These are phyloP conservation scores for Lunularia cruciata DNA, from an alignment of 225 moss, liverwort and hornwort genomes.

Conservation along the genomic window DNA sequence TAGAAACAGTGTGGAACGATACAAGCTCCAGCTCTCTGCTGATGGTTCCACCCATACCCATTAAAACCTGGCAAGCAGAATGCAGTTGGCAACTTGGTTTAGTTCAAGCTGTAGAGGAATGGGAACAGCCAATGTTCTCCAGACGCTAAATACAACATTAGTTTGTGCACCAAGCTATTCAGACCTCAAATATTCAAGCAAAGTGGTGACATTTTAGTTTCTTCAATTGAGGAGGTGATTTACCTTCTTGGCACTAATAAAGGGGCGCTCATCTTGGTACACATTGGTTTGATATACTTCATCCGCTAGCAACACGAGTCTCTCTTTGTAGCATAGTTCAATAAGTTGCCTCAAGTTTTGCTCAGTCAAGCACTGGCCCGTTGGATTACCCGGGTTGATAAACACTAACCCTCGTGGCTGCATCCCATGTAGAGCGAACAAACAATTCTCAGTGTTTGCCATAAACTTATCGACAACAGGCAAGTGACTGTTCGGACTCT, in stretches of 20 bases:
- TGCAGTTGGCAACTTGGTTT: too few relatives aligned
- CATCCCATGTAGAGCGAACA: too few relatives aligned
- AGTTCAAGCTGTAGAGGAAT: too few relatives aligned
- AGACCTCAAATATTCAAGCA: too few relatives aligned
- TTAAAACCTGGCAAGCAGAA: conserved; percentile 52
- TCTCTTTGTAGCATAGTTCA: conserved; percentile 68
- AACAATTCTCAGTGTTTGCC: too few relatives aligned
- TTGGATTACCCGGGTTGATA: conserved; percentile 93
- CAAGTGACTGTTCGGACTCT: too few relatives aligned
- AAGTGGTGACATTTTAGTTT: too few relatives aligned
- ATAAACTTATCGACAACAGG: too few relatives aligned
- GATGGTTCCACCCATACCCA: conserved; percentile 57
- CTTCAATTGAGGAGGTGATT: too few relatives aligned
- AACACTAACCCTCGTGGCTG: conserved; percentile 92
- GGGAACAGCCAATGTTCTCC: too few relatives aligned
- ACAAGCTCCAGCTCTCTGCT: conserved; percentile 67
- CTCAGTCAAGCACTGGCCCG: conserved; percentile 78
- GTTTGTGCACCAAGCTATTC: too few relatives aligned
- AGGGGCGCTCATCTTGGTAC: conserved; percentile 87
- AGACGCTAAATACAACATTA: too few relatives aligned
- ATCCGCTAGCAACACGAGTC: conserved; percentile 74
- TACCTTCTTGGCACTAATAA: conserved; percentile 88
- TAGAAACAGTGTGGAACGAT: conserved; percentile 82
- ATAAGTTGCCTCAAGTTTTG: conserved; percentile 66
- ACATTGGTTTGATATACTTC: conserved; percentile 91